Conservation (phyloP, 176 grass and related monocot species). For the Leersia perrieri region DNA sequence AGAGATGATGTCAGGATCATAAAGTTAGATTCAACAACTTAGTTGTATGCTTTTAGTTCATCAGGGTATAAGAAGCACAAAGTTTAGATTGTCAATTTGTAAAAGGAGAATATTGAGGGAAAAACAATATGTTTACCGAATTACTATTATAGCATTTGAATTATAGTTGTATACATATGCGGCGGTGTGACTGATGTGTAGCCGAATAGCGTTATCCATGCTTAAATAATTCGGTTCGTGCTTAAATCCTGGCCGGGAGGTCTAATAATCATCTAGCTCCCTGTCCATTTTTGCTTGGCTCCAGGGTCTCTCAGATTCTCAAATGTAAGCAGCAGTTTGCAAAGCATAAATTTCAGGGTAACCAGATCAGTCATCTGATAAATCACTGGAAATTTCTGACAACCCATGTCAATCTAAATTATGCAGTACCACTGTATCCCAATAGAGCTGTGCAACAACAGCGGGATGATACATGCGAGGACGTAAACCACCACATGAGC, state of each 20-base stretch:
- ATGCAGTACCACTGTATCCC: neutral
- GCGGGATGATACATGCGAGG: no score
- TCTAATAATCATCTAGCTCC: no score
- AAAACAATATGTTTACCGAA: neutral
- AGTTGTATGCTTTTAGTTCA: slow-evolving; percentile 2
- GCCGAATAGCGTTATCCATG: no score
- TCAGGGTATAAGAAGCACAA: neutral
- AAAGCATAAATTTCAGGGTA: neutral
- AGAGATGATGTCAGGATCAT: neutral
- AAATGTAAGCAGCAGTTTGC: neutral
- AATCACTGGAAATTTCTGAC: neutral
- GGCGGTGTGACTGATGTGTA: no score
- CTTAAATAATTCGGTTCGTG: no score
- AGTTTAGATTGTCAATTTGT: neutral
- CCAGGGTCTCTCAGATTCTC: neutral
- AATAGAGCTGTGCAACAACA: no score
- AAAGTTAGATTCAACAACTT: neutral
- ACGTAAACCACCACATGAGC: slow-evolving; percentile 39
- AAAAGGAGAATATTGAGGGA: neutral
- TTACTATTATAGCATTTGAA: neutral
- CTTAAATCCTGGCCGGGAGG: no score
- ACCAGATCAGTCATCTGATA: neutral
- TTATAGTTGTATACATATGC: neutral
- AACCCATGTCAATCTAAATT: neutral
- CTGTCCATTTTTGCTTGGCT: neutral